Evolutionary conservation across 2,329 filamentous ascomycete species (phyloP).

Genomic region (Leptographium procerum): DNA sequence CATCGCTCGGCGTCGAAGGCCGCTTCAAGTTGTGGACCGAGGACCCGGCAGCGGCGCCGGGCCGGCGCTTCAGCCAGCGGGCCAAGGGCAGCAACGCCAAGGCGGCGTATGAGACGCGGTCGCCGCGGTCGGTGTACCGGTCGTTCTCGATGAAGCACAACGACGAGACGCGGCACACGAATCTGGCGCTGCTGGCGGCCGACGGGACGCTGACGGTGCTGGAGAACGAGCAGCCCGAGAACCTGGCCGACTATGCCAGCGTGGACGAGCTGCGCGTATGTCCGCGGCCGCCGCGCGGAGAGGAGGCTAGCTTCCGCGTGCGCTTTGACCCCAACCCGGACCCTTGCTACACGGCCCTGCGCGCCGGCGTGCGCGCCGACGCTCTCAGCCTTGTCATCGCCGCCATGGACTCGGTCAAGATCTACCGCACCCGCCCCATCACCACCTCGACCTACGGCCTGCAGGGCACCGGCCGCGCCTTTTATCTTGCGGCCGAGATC

Average conservation of each 20-base stretch:
- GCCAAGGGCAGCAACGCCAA: slow-evolving; percentile 28
- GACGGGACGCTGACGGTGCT: slow-evolving; percentile 71
- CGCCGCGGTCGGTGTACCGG: slow-evolving; percentile 55
- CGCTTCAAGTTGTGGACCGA: slow-evolving; percentile 89
- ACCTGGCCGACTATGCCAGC: slow-evolving; percentile 61
- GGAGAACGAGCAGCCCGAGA: slow-evolving; percentile 78
- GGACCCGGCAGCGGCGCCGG: slow-evolving; percentile 68
- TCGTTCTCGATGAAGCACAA: slow-evolving; percentile 79
- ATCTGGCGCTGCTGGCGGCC: slow-evolving; percentile 66
- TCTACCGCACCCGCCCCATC: slow-evolving; percentile 66
- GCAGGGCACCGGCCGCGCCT: slow-evolving; percentile 54
- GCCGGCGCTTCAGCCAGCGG: slow-evolving; percentile 68
- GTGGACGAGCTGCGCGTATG: slow-evolving; percentile 70
- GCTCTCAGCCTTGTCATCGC: slow-evolving; percentile 74
- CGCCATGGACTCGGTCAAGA: slow-evolving; percentile 68
- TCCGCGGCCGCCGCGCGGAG: slow-evolving; percentile 59
- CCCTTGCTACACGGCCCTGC: slow-evolving; percentile 64
- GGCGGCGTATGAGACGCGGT: slow-evolving; percentile 44
- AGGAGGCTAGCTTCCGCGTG: slow-evolving; percentile 78
- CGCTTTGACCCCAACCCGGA: slow-evolving; percentile 82
- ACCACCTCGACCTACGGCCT: slow-evolving; percentile 39
- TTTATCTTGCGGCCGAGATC: slow-evolving; percentile 75
- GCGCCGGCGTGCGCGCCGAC: slow-evolving; percentile 71
- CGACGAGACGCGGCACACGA: slow-evolving; percentile 68
- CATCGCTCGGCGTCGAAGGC: slow-evolving; percentile 80